Evolutionary conservation across 768 basidiomycete genomes (phyloP).

Genomic region (Lactarius akahatsu): DNA sequence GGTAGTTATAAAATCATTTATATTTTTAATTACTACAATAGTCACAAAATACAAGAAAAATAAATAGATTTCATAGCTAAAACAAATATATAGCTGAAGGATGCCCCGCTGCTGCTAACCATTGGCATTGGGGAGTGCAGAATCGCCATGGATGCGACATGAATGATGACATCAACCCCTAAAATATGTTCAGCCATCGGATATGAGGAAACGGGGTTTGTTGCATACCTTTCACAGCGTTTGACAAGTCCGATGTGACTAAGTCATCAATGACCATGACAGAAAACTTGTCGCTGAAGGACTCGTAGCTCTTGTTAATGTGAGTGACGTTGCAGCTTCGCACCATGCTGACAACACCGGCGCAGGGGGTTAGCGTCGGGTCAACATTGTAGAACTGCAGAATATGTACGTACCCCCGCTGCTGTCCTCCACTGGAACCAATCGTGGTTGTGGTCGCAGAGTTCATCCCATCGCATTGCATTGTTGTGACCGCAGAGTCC

Average conservation of each 20-base stretch:
- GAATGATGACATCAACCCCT: slow-evolving; percentile 27
- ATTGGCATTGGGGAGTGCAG: slow-evolving; percentile 7
- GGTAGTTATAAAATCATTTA: too few relatives aligned
- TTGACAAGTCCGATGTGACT: slow-evolving; percentile 29
- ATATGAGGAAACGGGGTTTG: too few relatives aligned
- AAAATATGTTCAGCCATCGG: not conserved
- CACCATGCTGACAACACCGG: slow-evolving; percentile 22
- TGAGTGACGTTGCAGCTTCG: slow-evolving; percentile 28
- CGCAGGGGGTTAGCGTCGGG: not conserved
- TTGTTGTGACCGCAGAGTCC: too few relatives aligned
- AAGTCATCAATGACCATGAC: slow-evolving; percentile 30
- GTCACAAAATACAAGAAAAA: too few relatives aligned
- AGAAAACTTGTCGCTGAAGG: slow-evolving; percentile 27
- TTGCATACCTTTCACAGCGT: slow-evolving; percentile 29
- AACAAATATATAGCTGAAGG: too few relatives aligned
- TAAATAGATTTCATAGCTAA: too few relatives aligned
- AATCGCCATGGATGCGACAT: slow-evolving; percentile 26
- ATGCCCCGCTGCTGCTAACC: too few relatives aligned
- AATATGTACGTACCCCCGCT: slow-evolving; percentile 39
- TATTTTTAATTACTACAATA: too few relatives aligned
- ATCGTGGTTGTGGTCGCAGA: too few relatives aligned
- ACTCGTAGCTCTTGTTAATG: slow-evolving; percentile 25
- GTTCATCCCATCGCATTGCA: too few relatives aligned
- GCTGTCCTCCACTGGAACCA: too few relatives aligned
- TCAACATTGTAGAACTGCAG: too few relatives aligned